These are phyloP conservation scores for Ascochyta lentis DNA, from an alignment of 2,329 filamentous ascomycete genomes.

Conservation along the genomic window DNA sequence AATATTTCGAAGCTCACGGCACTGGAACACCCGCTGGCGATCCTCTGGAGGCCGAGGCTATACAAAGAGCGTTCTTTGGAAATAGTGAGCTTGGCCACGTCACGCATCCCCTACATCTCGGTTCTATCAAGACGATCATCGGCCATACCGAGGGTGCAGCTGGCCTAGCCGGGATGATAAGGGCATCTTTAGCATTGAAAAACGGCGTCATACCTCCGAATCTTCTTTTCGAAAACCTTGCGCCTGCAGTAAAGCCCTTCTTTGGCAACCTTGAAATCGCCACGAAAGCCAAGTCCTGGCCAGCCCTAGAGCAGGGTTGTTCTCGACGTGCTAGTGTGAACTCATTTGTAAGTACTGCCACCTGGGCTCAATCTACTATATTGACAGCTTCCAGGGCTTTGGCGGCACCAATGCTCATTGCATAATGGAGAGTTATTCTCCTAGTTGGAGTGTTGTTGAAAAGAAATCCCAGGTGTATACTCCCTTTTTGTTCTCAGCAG, in stretches of 20 bases:
- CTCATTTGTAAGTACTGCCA: slow-evolving; percentile 4
- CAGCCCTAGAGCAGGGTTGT: slow-evolving; percentile 1
- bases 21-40: slow-evolving; percentile 50
- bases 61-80: slow-evolving; percentile 24
- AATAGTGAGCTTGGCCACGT: too few relatives aligned
- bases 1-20: slow-evolving; percentile 50
- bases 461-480: neutral
- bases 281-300: slow-evolving; percentile 19
- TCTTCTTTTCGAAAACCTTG: slow-evolving; percentile 41
- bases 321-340: slow-evolving; percentile 28
- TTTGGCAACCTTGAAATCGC: slow-evolving; percentile 21
- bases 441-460: neutral
- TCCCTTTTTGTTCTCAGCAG: slow-evolving; percentile 15
- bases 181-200: slow-evolving; percentile 41
- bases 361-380: too few relatives aligned
- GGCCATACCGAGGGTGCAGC: slow-evolving; percentile 51
- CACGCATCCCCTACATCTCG: slow-evolving; percentile 16
- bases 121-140: slow-evolving; percentile 45
- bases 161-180: slow-evolving; percentile 47
- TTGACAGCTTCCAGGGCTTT: slow-evolving; percentile 17
- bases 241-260: slow-evolving; percentile 36
- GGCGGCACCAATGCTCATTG: slow-evolving; percentile 35
- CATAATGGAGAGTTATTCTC: slow-evolving; percentile 24
- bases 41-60: slow-evolving; percentile 33
- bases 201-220: slow-evolving; percentile 40